These are phyloP conservation scores for Penicillium ucsense DNA, from an alignment of 495 filamentous ascomycete species.

Conservation along the genomic window DNA sequence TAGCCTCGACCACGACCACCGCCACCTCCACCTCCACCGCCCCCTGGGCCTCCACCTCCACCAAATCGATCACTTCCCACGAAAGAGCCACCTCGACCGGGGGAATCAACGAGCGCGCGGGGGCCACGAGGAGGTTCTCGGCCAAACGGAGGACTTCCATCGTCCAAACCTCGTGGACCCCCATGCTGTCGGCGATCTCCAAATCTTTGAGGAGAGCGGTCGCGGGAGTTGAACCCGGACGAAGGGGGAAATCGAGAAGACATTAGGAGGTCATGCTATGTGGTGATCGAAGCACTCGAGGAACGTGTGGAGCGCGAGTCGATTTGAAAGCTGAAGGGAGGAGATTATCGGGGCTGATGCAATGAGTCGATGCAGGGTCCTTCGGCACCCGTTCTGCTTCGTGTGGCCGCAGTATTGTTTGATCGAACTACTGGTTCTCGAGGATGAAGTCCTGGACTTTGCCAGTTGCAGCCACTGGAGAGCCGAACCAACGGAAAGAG, in stretches of 20 bases:
- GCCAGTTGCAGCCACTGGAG: not conserved
- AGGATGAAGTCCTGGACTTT: not conserved
- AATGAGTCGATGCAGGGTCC: not conserved
- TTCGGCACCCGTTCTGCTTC: not conserved
- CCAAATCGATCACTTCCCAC: conserved; percentile 3
- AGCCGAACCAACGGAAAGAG: not conserved
- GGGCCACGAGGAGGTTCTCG: conserved; percentile 61
- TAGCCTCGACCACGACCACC: conserved; percentile 39
- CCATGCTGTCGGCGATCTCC: conserved; percentile 34
- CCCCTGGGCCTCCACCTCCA: conserved; percentile 43
- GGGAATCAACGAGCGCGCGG: conserved; percentile 56
- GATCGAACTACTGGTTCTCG: not conserved
- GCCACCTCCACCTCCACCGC: conserved; percentile 47
- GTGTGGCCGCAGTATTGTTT: not conserved
- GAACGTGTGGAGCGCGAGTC: not conserved
- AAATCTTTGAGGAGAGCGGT: conserved; percentile 39
- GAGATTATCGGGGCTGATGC: not conserved
- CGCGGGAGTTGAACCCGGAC: conserved; percentile 41
- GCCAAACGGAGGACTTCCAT: conserved; percentile 27
- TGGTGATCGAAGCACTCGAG: conserved; percentile 9
- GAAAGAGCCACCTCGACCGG: conserved; percentile 39
- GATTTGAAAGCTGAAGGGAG: not conserved
- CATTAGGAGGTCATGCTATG: conserved; percentile 42
- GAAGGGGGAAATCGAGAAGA: conserved; percentile 36
- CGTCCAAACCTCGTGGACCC: conserved; percentile 32